Base-by-base conservation (phyloP, 805 yeast genomes). In the Metschnikowia drakensbergensis region DNA sequence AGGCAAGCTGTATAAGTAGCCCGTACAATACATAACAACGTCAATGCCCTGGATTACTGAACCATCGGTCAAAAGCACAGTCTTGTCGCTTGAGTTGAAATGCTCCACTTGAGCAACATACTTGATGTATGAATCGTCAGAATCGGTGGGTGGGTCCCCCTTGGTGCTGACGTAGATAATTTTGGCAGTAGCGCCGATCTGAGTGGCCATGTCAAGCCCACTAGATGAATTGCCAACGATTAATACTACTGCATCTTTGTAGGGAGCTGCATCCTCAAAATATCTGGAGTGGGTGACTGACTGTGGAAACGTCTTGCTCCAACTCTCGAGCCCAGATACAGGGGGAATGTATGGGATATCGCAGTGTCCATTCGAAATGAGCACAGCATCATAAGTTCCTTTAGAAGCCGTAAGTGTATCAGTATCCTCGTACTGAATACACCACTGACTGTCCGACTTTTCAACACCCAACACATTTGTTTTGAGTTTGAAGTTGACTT, bases 191-290 rank as follows among this genome's bases (percentile, higher is more conserved):
- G 70, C 67, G 1, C 82, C 77, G 17, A 83, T 59, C 59, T 86
- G 91, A 48, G 74, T 76, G 2, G 88, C 79, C 37, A 86, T 69
- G 60, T 89, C 96, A 17, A 81, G 77, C 27, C 92, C 96, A 29
- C 89, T 82, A 2, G 94, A 85, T 8, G 84, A 81, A 57, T 83
- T 84, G 0, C 96, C 96, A n/a, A 88, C 79, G 5, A 87, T 75
- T 25, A 57, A 51, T 38, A 88, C 63, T 11, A 83, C 80, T n/a
- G 66, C 72, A 38, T 69, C 63, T 25, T 46, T 44, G 36, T 37
- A 62, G 5, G 41, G 52, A 5, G 37, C 46, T 7, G 61, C 47
- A 25, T 69, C 64, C 5, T 59, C 56, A 51, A 60, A 74, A 43
- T 63, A 65, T 51, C 68, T 67, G 25, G 72, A 66, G 55, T 70